A percentile compares a stretch with the other conserved stretches of the same genome.
Evolutionary conservation across 2,329 filamentous ascomycete genomes (phyloP).

Genomic region (Pseudogymnoascus sp.): DNA sequence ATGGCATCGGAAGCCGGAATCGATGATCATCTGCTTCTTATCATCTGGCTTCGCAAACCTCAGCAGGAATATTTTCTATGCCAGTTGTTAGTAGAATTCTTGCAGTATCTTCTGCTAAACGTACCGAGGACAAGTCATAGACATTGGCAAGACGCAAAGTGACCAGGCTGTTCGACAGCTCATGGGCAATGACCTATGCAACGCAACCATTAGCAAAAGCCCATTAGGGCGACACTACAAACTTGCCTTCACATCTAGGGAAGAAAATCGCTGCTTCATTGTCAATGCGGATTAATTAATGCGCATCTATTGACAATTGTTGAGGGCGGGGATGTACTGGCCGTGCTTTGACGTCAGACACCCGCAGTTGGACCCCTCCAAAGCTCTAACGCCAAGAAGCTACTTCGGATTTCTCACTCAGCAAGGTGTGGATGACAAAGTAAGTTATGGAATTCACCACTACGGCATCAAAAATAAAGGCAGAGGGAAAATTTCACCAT

Average conservation of each 20-base stretch:
- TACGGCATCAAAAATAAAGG: background rate
- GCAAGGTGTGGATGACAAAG: background rate
- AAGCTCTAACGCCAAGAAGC: conserved; percentile 5
- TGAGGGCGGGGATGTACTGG: background rate
- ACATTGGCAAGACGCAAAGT: conserved; percentile 83
- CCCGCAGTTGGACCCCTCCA: conserved; percentile 1
- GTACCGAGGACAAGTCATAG: conserved; percentile 82
- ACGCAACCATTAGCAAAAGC: background rate
- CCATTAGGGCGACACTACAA: background rate
- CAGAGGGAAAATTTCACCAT: background rate
- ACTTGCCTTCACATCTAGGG: conserved; percentile 64
- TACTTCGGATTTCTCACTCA: background rate
- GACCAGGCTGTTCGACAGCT: conserved; percentile 71
- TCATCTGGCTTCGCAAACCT: conserved; percentile 88
- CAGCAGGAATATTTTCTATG: conserved; percentile 78
- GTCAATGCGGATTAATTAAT: conserved; percentile 11
- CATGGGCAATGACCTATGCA: conserved; percentile 78
- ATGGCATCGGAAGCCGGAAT: conserved; percentile 94
- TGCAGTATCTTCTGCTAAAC: conserved; percentile 16
- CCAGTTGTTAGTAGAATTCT: conserved; percentile 14
- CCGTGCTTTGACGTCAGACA: conserved; percentile 9
- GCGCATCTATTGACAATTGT: conserved; percentile 5
- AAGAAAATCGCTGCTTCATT: conserved; percentile 77
- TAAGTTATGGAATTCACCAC: background rate
- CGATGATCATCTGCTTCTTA: conserved; percentile 84